A percentile compares a stretch with the other conserved stretches of the same genome.
These are phyloP conservation scores for Backusella tarrabulga DNA, from an alignment of 192 early-diverging fungal species.

Conservation along the genomic window DNA sequence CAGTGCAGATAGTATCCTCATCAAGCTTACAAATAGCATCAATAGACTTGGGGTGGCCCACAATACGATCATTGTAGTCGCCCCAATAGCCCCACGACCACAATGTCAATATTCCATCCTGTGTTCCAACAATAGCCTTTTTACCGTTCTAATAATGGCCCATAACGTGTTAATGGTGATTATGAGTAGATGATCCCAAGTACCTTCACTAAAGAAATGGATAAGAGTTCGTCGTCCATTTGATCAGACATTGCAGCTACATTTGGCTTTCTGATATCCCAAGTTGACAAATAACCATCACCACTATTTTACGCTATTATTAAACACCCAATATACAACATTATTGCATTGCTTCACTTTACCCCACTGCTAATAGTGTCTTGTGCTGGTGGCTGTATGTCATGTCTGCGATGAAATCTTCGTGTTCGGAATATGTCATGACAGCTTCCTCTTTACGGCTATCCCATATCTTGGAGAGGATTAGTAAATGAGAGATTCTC, in stretches of 20 bases:
- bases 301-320: conserved; percentile 50
- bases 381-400: conserved; percentile 65
- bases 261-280: conserved; percentile 86
- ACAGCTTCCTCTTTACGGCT: conserved; percentile 71
- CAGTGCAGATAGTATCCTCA: conserved; percentile 85
- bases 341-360: not conserved
- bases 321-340: not conserved
- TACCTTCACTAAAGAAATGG: conserved; percentile 70
- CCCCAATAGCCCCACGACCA: conserved; percentile 92
- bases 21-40: conserved; percentile 83
- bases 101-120: conserved; percentile 84
- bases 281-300: conserved; percentile 89
- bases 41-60: conserved; percentile 92
- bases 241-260: conserved; percentile 87
- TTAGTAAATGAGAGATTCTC: not conserved
- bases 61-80: conserved; percentile 90
- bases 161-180: no score
- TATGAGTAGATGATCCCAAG: not conserved
- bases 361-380: conserved; percentile 77
- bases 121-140: conserved; percentile 90
- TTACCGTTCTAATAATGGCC: conserved; percentile 53
- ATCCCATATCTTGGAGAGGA: conserved; percentile 78
- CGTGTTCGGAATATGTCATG: conserved; percentile 80
- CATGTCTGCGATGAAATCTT: conserved; percentile 93
- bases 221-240: conserved; percentile 95